A percentile compares a stretch with the other conserved stretches of the same genome.
Conservation (phyloP, 2,329 filamentous ascomycete species). For the Aspergillus tanneri region DNA sequence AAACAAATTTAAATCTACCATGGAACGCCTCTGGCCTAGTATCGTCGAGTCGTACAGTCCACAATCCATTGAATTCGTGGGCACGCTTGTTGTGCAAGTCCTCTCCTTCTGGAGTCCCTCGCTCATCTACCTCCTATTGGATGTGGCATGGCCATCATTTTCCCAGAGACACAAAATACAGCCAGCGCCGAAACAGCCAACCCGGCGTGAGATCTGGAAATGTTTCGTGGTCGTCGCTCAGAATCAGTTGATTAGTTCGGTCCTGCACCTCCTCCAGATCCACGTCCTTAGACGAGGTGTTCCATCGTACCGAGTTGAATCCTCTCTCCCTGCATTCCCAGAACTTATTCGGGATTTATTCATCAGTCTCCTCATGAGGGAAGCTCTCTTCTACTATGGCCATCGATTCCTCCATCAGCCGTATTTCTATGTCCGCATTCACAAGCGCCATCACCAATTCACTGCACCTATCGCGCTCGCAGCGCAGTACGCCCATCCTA, state of each 20-base stretch:
- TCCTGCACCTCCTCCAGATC: conserved; percentile 32
- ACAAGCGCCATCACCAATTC: conserved; percentile 59
- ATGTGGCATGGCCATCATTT: conserved; percentile 48
- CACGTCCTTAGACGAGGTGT: conserved; percentile 15
- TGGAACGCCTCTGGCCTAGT: conserved; percentile 5
- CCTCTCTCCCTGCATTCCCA: conserved; percentile 36
- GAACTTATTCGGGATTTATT: conserved; percentile 46
- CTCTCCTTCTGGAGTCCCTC: conserved; percentile 30
- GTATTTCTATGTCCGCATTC: conserved; percentile 51
- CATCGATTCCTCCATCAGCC: conserved; percentile 56
- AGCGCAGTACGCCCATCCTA: conserved; percentile 57
- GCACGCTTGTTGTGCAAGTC: conserved; percentile 26
- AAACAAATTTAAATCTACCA: too few relatives aligned
- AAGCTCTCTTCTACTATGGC: conserved; percentile 56
- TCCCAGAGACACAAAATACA: conserved; percentile 56
- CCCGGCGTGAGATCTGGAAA: conserved; percentile 44
- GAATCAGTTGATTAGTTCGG: conserved; percentile 49
- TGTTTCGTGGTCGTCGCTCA: conserved; percentile 48
- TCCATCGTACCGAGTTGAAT: conserved; percentile 42
- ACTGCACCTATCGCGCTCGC: conserved; percentile 56
- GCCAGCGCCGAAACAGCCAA: conserved; percentile 52
- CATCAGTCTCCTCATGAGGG: conserved; percentile 46
- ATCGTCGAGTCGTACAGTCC: conserved; percentile 5
- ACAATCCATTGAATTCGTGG: conserved; percentile 27
- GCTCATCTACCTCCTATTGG: conserved; percentile 45